Percentiles rank a stretch among this genome's conserved stretches.
phyloP scores from a whole-genome alignment of 2,329 filamentous ascomycete species.

The Chrysoporthe austroafricana region DNA sequence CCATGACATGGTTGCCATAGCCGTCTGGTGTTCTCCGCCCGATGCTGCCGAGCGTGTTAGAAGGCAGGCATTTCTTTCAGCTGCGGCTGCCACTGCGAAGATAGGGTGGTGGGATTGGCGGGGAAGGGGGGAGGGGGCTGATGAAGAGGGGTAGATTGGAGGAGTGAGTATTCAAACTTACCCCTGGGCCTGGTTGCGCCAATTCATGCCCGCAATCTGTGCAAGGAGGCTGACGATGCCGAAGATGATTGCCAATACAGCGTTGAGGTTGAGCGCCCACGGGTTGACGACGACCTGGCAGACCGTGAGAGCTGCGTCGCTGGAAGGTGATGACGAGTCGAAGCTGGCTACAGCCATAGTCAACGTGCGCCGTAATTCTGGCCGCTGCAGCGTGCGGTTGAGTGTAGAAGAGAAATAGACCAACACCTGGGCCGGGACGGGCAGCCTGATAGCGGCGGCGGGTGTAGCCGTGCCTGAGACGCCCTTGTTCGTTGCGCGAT shows the following conservation, averaged over 20 bases:
- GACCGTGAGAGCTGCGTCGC: neutral
- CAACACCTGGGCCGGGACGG: too few species aligned
- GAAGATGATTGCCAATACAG: neutral
- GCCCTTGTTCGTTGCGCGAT: too few species aligned
- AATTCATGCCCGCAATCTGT: neutral
- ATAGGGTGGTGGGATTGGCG: neutral
- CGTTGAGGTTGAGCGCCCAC: conserved; percentile 4
- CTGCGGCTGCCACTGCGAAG: neutral
- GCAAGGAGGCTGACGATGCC: neutral
- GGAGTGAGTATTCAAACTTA: neutral
- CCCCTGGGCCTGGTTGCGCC: neutral
- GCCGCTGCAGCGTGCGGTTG: too few species aligned
- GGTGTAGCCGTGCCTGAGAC: too few species aligned
- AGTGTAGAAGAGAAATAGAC: too few species aligned
- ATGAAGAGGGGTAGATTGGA: neutral
- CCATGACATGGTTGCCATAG: too few species aligned
- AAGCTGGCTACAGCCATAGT: neutral
- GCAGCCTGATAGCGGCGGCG: too few species aligned
- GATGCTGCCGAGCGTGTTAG: too few species aligned
- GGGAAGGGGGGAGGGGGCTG: too few species aligned
- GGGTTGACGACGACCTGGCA: neutral
- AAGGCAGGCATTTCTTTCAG: too few species aligned
- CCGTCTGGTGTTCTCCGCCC: too few species aligned
- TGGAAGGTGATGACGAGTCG: neutral
- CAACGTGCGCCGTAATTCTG: neutral